These are phyloP conservation scores for Ascochyta clinopodiicola DNA, from an alignment of 2,329 filamentous ascomycete species.

Conservation along the genomic window DNA sequence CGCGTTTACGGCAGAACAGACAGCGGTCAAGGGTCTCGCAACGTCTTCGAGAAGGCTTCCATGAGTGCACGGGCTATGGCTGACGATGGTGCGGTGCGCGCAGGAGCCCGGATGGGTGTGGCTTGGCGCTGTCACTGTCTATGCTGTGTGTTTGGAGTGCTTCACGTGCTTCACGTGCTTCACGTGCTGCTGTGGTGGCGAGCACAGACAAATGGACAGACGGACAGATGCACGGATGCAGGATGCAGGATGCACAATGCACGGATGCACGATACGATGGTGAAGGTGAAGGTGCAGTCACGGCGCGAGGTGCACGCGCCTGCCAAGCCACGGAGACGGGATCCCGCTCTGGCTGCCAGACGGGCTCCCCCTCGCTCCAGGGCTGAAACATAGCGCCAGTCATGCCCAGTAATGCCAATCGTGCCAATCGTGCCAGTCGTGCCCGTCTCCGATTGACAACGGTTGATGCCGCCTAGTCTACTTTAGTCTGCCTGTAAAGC, in stretches of 20 bases:
- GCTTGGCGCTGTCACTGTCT: conserved; percentile 1
- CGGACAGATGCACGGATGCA: neutral
- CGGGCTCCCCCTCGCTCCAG: neutral
- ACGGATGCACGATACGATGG: neutral
- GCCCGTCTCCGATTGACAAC: conserved; percentile 29
- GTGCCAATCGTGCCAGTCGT: conserved; percentile 10
- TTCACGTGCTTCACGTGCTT: conserved; percentile 34
- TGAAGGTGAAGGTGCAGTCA: conserved; percentile 4
- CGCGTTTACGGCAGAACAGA: conserved; percentile 12
- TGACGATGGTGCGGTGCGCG: conserved; percentile 1
- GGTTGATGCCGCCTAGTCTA: conserved; percentile 21
- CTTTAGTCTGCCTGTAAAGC: conserved; percentile 10
- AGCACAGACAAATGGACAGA: neutral
- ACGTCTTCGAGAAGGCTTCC: conserved; percentile 38
- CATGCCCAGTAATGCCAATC: conserved; percentile 1
- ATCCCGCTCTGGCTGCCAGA: neutral
- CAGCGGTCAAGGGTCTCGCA: conserved; percentile 30
- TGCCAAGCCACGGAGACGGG: conserved; percentile 6
- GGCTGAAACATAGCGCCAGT: conserved; percentile 36
- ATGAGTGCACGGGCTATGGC: conserved; percentile 26
- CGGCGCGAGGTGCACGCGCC: conserved; percentile 1
- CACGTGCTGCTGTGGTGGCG: conserved; percentile 21
- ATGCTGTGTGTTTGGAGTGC: conserved; percentile 17
- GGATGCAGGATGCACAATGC: no score
- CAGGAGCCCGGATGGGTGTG: conserved; percentile 9